Conservation (phyloP, 352 stramenopile genomes). For the Pythium guiyangense region DNA sequence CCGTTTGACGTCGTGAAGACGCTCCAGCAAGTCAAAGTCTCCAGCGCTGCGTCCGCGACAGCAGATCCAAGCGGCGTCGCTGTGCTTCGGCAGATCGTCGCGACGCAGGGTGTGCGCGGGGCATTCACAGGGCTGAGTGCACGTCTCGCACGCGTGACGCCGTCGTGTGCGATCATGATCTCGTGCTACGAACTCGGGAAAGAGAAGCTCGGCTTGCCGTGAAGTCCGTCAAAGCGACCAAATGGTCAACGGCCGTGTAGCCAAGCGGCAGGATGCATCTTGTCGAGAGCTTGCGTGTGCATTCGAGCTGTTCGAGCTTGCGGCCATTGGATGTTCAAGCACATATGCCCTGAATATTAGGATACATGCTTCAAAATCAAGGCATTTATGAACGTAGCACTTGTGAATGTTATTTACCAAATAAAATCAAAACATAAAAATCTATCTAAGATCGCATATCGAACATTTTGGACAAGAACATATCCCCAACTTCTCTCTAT, state of each 20-base stretch:
- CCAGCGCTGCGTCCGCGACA: constrained; percentile 15
- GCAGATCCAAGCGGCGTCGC: constrained; percentile 27
- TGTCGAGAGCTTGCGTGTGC: not conserved
- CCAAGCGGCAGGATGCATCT: no score
- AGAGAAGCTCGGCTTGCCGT: constrained; percentile 53
- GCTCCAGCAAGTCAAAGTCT: constrained; percentile 69
- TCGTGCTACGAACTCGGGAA: constrained; percentile 81
- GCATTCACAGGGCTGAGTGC: constrained; percentile 65
- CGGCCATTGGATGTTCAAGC: no score
- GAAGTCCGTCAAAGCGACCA: constrained; percentile 1
- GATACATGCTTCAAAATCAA: no score
- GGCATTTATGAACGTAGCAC: no score
- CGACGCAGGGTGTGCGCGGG: constrained; percentile 35
- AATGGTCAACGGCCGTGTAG: no score
- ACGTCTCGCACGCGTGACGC: constrained; percentile 60
- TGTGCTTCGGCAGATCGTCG: constrained; percentile 53
- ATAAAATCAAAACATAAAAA: no score
- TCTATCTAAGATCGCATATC: no score
- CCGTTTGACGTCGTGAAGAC: constrained; percentile 97
- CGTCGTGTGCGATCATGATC: constrained; percentile 88
- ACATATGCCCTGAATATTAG: no score
- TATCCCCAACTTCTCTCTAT: no score
- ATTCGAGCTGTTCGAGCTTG: not conserved
- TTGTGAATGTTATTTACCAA: no score
- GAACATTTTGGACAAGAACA: no score